Conservation (phyloP, 2,329 filamentous ascomycete species). For the Akanthomyces dipterigenus region DNA sequence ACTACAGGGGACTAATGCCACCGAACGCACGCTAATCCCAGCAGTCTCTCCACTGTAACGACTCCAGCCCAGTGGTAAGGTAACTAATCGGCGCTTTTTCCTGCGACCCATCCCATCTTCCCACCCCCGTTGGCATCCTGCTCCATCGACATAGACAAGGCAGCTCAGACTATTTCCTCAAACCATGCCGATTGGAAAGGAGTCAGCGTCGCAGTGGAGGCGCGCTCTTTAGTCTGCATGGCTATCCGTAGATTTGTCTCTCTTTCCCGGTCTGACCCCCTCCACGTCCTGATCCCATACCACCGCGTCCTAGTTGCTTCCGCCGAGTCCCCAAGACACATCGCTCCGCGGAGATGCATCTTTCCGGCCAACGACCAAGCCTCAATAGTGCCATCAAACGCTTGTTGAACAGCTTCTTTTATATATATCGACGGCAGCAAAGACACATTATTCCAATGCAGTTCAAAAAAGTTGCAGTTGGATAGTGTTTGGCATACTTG, state of each 20-base stretch:
- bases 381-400: neutral
- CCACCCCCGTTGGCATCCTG: no score
- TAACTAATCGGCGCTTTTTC: no score
- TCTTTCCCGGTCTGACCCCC: neutral
- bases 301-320: neutral
- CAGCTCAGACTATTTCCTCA: neutral
- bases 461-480: neutral
- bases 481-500: neutral
- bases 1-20: no score
- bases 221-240: neutral
- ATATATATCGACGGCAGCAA: neutral
- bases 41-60: no score
- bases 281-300: neutral
- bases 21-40: no score
- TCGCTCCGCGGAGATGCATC: conserved; percentile 1
- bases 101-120: neutral
- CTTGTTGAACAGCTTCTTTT: neutral
- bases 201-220: neutral
- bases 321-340: neutral
- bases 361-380: neutral
- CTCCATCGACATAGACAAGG: neutral
- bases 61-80: no score
- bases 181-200: neutral
- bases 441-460: neutral
- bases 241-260: neutral